Evolutionary conservation across 2,329 filamentous ascomycete genomes (phyloP).

Genomic region (Monilinia polystroma): DNA sequence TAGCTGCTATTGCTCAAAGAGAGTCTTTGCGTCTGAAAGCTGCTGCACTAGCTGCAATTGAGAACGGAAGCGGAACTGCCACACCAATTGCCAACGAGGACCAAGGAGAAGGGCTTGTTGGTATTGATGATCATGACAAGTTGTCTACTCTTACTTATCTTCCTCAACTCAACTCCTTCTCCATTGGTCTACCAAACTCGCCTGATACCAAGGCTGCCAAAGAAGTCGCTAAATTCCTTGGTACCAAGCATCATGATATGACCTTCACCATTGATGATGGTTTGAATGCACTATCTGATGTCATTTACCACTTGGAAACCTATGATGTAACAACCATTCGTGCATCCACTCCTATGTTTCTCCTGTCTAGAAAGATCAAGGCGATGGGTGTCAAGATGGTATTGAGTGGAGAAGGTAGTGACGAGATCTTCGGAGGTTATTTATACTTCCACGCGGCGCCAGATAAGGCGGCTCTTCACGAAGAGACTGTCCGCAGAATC

Average conservation of each 20-base stretch:
- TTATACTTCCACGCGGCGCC: slow-evolving; percentile 97
- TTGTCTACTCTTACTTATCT: slow-evolving; percentile 87
- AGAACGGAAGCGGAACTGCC: slow-evolving; percentile 45
- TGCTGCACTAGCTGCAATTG: slow-evolving; percentile 51
- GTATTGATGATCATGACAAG: slow-evolving; percentile 90
- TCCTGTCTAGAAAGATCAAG: slow-evolving; percentile 98
- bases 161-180: slow-evolving; percentile 97
- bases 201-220: slow-evolving; percentile 90
- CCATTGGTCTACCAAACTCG: slow-evolving; percentile 89
- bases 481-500: slow-evolving; percentile 88
- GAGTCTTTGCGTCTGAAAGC: slow-evolving; percentile 79
- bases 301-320: slow-evolving; percentile 96
- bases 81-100: slow-evolving; percentile 54
- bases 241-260: slow-evolving; percentile 97
- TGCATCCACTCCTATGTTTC: slow-evolving; percentile 97
- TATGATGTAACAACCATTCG: slow-evolving; percentile 99
- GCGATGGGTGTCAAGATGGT: slow-evolving; percentile 99
- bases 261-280: slow-evolving; percentile 98
- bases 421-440: slow-evolving; percentile 98
- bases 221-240: slow-evolving; percentile 93
- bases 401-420: slow-evolving; percentile 90
- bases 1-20: slow-evolving; percentile 91
- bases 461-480: slow-evolving; percentile 87
- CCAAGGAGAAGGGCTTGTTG: slow-evolving; percentile 73
- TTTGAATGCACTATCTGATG: slow-evolving; percentile 92